phyloP scores from a whole-genome alignment of 352 stramenopile genomes.

The Phytophthora brassicae region DNA sequence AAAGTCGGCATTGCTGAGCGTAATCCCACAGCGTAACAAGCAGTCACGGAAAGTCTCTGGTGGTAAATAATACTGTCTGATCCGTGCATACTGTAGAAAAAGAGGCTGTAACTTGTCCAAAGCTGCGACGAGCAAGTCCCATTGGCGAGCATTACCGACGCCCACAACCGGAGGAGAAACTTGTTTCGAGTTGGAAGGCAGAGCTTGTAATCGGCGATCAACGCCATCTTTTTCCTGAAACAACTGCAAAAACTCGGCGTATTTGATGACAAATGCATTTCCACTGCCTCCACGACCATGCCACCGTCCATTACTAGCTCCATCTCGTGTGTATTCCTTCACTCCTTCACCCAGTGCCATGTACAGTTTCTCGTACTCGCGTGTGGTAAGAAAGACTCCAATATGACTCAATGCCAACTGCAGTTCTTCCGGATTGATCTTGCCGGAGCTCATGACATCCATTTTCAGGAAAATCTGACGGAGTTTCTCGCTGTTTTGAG shows the following conservation, averaged over 20 bases:
- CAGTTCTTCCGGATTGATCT: constrained; percentile 67
- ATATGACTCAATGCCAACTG: constrained; percentile 72
- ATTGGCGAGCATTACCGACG: constrained; percentile 53
- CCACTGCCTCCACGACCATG: constrained; percentile 22
- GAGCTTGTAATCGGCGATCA: constrained; percentile 25
- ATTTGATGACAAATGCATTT: constrained; percentile 50
- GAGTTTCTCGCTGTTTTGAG: constrained; percentile 63
- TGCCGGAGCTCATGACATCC: constrained; percentile 68
- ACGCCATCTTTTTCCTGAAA: constrained; percentile 37
- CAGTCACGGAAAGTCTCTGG: constrained; percentile 69
- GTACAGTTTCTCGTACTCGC: constrained; percentile 73
- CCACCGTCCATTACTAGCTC: constrained; percentile 25
- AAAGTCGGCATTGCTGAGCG: constrained; percentile 71
- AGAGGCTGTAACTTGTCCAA: constrained; percentile 55
- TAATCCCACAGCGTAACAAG: constrained; percentile 56
- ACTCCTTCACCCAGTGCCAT: constrained; percentile 37
- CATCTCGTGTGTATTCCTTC: constrained; percentile 30
- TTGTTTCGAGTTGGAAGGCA: constrained; percentile 46
- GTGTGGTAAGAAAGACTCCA: constrained; percentile 63
- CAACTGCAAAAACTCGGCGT: constrained; percentile 57
- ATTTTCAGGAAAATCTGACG: constrained; percentile 80
- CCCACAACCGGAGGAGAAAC: constrained; percentile 46
- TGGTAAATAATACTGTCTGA: constrained; percentile 48
- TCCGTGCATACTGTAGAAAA: constrained; percentile 57
- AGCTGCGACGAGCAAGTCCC: constrained; percentile 57